Evolutionary conservation across 495 filamentous ascomycete species (phyloP), one percentile per base, ranked within the genome.

Genomic region (Talaromyces wortmannii): DNA sequence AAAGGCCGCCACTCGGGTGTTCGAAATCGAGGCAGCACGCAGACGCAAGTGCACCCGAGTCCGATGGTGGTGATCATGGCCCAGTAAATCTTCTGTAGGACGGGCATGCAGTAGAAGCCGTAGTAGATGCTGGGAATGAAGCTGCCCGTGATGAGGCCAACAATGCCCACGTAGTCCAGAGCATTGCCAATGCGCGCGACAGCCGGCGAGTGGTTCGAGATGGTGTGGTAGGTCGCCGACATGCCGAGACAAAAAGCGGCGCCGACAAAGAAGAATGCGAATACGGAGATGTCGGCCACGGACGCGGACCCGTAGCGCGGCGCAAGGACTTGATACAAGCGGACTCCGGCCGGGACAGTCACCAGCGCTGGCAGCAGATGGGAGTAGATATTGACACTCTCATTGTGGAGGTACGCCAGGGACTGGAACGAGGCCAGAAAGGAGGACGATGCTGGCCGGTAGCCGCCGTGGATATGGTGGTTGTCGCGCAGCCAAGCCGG

Each of bases 371-470:
- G 73, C 13, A 94, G 60, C 6, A 96, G 79, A 69, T 97, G 92
- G 2, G 88, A 83, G 71, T 91, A 96, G 63, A 96, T 92, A 69
- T 97, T 97, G 57, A 97, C 87, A n/a, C 82, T 83, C 68, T 97
- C 91, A 71, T 96, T 97, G 74, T 97, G 89, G n/a, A 91, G 59
- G 67, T 90, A 89, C 48, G 76, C 68, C 56, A 91, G 71, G 30
- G 83, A 88, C 32, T 77, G 72, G 45, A 88, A 78, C 48, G 83
- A 92, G 32, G 66, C 73, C 12, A 65, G 63, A 64, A 86, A 85
- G 5, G 87, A 91, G 54, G 75, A 74, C 4, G 86, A 86, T 40
- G 79, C 76, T 17, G 85, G 84, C 16, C 89, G 85, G 64, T 92
- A 92, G 54, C 86, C 85, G 16, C 76, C 78, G 45, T 77, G 74